These are phyloP conservation scores for Rhizopogon vesiculosus DNA, from an alignment of 768 basidiomycete genomes.

Conservation along the genomic window DNA sequence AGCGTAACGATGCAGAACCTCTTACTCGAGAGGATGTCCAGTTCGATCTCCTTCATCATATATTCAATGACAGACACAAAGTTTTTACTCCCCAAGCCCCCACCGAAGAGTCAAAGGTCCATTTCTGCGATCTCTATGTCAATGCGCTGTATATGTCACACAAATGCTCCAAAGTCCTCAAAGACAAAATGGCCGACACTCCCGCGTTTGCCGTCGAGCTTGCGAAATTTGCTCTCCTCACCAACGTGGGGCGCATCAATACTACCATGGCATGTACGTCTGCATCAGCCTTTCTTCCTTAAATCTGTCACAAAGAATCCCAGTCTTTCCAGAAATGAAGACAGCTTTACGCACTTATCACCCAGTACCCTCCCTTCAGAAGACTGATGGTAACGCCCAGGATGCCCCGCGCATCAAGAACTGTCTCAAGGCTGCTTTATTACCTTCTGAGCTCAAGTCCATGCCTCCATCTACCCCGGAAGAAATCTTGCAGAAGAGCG, in stretches of 20 bases:
- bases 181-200: conserved; percentile 82
- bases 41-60: conserved; percentile 75
- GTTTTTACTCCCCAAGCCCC: conserved; percentile 70
- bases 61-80: conserved; percentile 65
- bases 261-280: conserved; percentile 84
- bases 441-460: conserved; percentile 62
- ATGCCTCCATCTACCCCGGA: conserved; percentile 69
- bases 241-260: conserved; percentile 89
- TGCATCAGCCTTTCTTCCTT: conserved; percentile 3
- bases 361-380: conserved; percentile 83
- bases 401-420: conserved; percentile 93
- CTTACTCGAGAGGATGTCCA: conserved; percentile 82
- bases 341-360: conserved; percentile 87
- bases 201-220: conserved; percentile 76
- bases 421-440: conserved; percentile 75
- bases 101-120: conserved; percentile 46
- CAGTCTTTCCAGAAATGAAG: conserved; percentile 93
- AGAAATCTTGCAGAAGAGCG: conserved; percentile 65
- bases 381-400: conserved; percentile 83
- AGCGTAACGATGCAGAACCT: conserved; percentile 78
- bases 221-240: conserved; percentile 78
- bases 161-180: conserved; percentile 84
- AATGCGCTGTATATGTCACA: conserved; percentile 74
- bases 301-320: conserved; percentile 11
- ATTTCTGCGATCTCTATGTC: conserved; percentile 81